These are phyloP conservation scores for Rhytidhysteron rufulum DNA, from an alignment of 2,329 filamentous ascomycete genomes.

Conservation along the genomic window DNA sequence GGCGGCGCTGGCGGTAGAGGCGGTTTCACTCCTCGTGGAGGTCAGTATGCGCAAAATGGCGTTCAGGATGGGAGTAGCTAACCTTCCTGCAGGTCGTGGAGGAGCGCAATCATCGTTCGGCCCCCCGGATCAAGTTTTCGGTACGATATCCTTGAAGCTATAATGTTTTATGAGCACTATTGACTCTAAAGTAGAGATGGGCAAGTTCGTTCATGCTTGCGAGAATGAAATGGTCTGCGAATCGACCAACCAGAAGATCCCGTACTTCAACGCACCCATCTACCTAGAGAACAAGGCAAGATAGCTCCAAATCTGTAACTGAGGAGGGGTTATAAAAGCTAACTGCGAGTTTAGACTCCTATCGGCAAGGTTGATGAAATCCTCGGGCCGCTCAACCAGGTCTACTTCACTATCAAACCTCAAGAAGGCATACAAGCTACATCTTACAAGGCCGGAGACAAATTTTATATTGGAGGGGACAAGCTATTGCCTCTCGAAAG, in stretches of 20 bases:
- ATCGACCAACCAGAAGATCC: constrained; percentile 90
- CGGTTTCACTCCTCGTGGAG: constrained; percentile 50
- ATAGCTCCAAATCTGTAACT: constrained; percentile 6
- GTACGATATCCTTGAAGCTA: constrained; percentile 20
- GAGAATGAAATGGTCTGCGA: constrained; percentile 98
- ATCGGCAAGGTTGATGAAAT: constrained; percentile 98
- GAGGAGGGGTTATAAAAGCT: constrained; percentile 10
- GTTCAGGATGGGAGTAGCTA: too few relatives aligned
- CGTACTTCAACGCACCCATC: constrained; percentile 98
- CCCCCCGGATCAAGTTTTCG: constrained; percentile 42
- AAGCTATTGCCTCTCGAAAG: constrained; percentile 93
- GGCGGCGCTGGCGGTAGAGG: constrained; percentile 47
- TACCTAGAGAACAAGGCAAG: constrained; percentile 95
- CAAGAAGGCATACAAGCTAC: constrained; percentile 92
- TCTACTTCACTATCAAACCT: constrained; percentile 98
- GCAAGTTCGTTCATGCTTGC: constrained; percentile 86
- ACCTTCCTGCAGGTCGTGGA: constrained; percentile 33
- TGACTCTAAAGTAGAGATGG: constrained; percentile 65
- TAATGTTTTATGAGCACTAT: constrained; percentile 4
- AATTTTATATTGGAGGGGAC: constrained; percentile 92
- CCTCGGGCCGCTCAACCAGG: constrained; percentile 93
- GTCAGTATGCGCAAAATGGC: constrained; percentile 23
- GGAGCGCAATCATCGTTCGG: constrained; percentile 35
- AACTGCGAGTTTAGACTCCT: constrained; percentile 56
- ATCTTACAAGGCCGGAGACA: constrained; percentile 94